Evolutionary conservation across 176 grass and related monocot genomes (phyloP), one percentile per base, ranked within the genome.

Genomic region (Tillandsia fasciculata): DNA sequence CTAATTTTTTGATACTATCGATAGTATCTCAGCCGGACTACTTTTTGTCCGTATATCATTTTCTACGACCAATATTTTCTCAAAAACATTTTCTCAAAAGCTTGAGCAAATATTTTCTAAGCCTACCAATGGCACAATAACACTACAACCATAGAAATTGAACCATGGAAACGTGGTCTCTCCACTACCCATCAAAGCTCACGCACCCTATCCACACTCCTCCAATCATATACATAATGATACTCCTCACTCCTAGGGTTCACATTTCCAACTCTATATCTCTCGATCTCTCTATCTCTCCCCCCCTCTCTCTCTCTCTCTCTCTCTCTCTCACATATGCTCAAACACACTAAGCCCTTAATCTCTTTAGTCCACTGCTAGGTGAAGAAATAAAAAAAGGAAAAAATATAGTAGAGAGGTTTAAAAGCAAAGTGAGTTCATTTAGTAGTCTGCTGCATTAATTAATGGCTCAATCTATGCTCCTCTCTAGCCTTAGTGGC

Each of bases 381-480:
- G 6, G 33, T 42, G 33, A 42, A 7, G 28, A 33, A 33, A 33
- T 0, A 42, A 42, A 42, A 42, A 42, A 42, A 42, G 7, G 1
- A 42, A 6, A 33, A 33, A 33, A 33, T 5, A 42, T 42, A 42
- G 33, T 42, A 42, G 33, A 42, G 33, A 42, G 33, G 33, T 1
- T 42, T 5, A 42, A 61, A 6, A 61, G 56, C 8, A n/a, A 61
- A 10, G 56, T 9, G 56, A 59, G 54, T 9, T 9, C 17, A 61
- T 7, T 61, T 0, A 56, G 15, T 18, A n/a, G 9, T 61, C 12
- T 56, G 64, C 12, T 56, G 64, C 53, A 50, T 72, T 70, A 53
- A 50, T 72, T 70, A 53, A 92, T 93, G 89, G 94, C 87, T 27
- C 86, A 86, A 83, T 92, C 89, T 73, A 90, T 99, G 94, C 82